Evolutionary conservation across 2,329 filamentous ascomycete genomes (phyloP).

Genomic region (Periconia macrospinosa): DNA sequence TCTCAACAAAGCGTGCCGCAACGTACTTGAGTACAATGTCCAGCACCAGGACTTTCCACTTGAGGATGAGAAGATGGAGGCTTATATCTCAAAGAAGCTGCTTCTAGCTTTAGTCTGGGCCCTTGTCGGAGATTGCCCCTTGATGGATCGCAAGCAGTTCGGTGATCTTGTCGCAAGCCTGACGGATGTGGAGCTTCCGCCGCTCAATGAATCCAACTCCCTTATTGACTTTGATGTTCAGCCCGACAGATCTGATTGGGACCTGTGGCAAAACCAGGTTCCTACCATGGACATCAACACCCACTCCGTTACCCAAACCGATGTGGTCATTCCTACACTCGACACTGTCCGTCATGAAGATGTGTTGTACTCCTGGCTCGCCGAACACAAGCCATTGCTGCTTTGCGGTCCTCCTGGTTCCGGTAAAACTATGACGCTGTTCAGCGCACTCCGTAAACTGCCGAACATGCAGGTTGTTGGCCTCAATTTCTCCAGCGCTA

Average conservation of each 20-base stretch:
- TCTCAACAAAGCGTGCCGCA: constrained; percentile 89
- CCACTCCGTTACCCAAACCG: constrained; percentile 95
- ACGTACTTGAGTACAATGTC: constrained; percentile 92
- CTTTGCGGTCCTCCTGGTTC: constrained; percentile 97
- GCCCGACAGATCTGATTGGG: constrained; percentile 86
- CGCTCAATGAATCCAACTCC: constrained; percentile 74
- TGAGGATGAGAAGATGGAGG: constrained; percentile 85
- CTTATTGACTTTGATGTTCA: constrained; percentile 95
- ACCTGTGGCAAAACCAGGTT: constrained; percentile 91
- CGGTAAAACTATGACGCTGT: constrained; percentile 99
- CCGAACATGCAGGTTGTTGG: constrained; percentile 99
- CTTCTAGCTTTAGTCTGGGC: constrained; percentile 93
- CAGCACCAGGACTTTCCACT: constrained; percentile 94
- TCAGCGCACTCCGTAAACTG: constrained; percentile 93
- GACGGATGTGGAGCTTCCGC: constrained; percentile 83
- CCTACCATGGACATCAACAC: constrained; percentile 96
- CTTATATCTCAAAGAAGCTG: constrained; percentile 90
- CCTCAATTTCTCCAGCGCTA: constrained; percentile 98
- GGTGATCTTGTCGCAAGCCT: constrained; percentile 82
- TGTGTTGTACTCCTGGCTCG: constrained; percentile 98
- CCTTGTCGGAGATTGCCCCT: constrained; percentile 89
- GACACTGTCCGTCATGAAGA: constrained; percentile 98
- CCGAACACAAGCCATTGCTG: constrained; percentile 94
- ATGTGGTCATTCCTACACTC: constrained; percentile 96
- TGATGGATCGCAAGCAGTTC: constrained; percentile 83